Percentiles rank a stretch among this genome's conserved stretches.
These are phyloP conservation scores for Ceratocystis alfenasii DNA, from an alignment of 2,329 filamentous ascomycete species.

Conservation along the genomic window DNA sequence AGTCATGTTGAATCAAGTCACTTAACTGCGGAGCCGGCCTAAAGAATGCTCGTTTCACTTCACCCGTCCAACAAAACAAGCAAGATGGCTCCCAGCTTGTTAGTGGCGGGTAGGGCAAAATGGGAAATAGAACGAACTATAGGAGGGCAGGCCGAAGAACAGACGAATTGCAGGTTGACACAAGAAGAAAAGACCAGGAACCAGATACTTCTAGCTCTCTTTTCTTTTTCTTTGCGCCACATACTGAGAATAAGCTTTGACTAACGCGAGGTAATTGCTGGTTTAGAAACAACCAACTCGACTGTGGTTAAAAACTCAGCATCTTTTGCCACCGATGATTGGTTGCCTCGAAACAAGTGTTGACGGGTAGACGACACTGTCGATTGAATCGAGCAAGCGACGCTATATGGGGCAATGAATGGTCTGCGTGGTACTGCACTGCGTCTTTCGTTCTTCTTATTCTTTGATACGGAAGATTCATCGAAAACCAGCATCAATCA, in stretches of 20 bases:
- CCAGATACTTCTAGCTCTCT: constrained; percentile 4
- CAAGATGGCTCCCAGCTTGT: neutral
- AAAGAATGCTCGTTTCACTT: neutral
- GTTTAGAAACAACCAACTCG: neutral
- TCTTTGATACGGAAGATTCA: neutral
- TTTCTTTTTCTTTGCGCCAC: constrained; percentile 1
- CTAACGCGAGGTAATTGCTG: neutral
- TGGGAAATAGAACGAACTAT: neutral
- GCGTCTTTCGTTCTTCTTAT: neutral
- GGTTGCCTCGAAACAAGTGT: neutral
- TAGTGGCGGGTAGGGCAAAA: constrained; percentile 6
- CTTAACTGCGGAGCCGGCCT: neutral
- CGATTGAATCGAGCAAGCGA: neutral
- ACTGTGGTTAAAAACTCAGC: neutral
- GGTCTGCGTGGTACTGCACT: neutral
- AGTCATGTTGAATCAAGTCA: neutral
- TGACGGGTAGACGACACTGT: neutral
- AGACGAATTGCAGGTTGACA: neutral
- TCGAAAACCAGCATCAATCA: neutral
- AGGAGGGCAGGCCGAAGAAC: neutral
- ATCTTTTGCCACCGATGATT: constrained; percentile 1
- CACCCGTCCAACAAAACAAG: neutral
- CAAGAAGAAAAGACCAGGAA: neutral
- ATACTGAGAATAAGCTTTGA: constrained; percentile 1
- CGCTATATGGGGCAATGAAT: neutral